Evolutionary conservation across 148 eudicot genomes (phyloP).

Genomic region (Fagopyrum esculentum): DNA sequence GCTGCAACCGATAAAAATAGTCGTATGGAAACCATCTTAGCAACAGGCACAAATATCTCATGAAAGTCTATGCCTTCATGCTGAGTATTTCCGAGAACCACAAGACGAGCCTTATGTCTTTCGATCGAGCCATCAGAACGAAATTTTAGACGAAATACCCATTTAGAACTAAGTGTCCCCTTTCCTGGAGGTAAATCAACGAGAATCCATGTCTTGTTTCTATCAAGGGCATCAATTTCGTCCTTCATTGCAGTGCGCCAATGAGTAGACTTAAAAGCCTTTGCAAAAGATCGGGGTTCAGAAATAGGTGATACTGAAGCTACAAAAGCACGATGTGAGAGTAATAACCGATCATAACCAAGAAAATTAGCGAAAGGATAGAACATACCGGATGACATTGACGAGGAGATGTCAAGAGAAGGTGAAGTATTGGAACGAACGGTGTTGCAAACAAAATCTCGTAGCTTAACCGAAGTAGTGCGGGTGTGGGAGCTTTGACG

Average conservation of each 20-base stretch:
- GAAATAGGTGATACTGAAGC: not conserved
- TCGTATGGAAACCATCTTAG: not conserved
- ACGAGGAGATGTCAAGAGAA: not conserved
- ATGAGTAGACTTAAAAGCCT: not conserved
- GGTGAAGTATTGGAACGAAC: not conserved
- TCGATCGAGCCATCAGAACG: not conserved
- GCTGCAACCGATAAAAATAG: not conserved
- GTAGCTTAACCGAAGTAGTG: no score
- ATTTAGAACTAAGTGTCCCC: not conserved
- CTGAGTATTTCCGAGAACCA: not conserved
- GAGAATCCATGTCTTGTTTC: not conserved
- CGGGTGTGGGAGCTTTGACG: no score
- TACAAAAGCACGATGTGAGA: not conserved
- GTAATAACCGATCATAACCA: not conserved
- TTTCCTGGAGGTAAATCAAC: not conserved
- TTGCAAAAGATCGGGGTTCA: not conserved
- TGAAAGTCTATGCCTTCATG: not conserved
- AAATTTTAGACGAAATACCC: not conserved
- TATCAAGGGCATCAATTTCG: not conserved
- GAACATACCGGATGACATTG: not conserved
- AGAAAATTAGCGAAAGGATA: slow-evolving; percentile 2
- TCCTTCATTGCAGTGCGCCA: not conserved
- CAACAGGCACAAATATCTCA: not conserved
- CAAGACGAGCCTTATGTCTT: not conserved
- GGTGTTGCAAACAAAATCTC: not conserved